Conservation (phyloP, 2,329 filamentous ascomycete species). For the Verticillium nubilum region DNA sequence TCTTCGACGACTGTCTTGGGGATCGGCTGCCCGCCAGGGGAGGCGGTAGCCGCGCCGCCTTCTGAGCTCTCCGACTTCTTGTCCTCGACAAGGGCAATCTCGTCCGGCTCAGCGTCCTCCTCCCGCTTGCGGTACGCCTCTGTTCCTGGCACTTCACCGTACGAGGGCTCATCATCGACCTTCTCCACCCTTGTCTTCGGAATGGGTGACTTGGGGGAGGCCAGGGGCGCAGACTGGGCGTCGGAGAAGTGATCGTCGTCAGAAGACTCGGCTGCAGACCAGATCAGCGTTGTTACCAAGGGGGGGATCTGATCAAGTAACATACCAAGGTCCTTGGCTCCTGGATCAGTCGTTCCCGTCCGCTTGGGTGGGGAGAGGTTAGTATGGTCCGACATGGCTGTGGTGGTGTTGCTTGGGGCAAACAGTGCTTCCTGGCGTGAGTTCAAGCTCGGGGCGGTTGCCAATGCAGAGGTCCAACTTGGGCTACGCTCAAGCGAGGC, state of each 20-base stretch:
- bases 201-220: slow-evolving; percentile 43
- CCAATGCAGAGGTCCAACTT: not conserved
- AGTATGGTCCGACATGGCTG: slow-evolving; percentile 25
- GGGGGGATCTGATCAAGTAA: not conserved
- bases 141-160: slow-evolving; percentile 59
- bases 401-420: not conserved
- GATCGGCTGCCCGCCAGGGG: slow-evolving; percentile 31
- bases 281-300: not conserved
- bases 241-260: slow-evolving; percentile 68
- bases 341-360: slow-evolving; percentile 45
- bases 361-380: slow-evolving; percentile 33
- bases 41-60: slow-evolving; percentile 10
- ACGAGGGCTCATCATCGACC: slow-evolving; percentile 50
- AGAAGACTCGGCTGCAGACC: slow-evolving; percentile 39
- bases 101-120: slow-evolving; percentile 54
- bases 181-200: slow-evolving; percentile 56
- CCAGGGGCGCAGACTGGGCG: slow-evolving; percentile 48
- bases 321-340: slow-evolving; percentile 55
- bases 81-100: slow-evolving; percentile 44
- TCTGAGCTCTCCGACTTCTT: slow-evolving; percentile 14
- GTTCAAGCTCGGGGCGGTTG: not conserved
- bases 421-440: not conserved
- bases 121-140: slow-evolving; percentile 50
- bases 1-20: slow-evolving; percentile 51
- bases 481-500: not conserved